Evolutionary conservation across 2,329 filamentous ascomycete genomes (phyloP), one percentile per base, ranked within the genome.

Genomic region (Colletotrichum lini): DNA sequence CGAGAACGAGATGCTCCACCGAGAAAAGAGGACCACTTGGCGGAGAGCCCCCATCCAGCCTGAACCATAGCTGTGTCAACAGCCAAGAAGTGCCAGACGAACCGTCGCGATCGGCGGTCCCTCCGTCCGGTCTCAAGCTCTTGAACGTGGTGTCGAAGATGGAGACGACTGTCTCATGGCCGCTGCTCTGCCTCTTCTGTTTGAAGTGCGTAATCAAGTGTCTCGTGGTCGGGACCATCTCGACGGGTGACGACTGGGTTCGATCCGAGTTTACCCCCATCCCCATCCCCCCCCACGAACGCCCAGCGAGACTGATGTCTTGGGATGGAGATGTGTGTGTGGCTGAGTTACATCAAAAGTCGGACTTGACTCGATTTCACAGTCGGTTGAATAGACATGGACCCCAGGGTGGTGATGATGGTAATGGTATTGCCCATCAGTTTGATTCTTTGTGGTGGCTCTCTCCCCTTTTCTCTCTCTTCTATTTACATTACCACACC

Each of bases 401-500:
- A 9, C 21, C 26, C 26, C 26, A 6, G 16, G 4, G 5, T 30
- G 30, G 30, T n/a, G 16, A 47, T 59, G 57, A 59, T 49, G 21
- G n/a, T 59, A 13, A 42, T 59, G 26, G 4, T 26, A 4, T 26
- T 4, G 26, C 53, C 54, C 40, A 10, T 18, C 56, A 56, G 69
- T 69, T 42, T 45, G 56, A 72, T 72, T 72, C 49, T 59, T 59
- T 58, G 47, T 45, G 53, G 26, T 23, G 40, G 21, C 30, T 53
- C 67, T 45, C 40, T 52, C 26, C 50, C 50, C 47, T 69, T 30
- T 47, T 23, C 23, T 58, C 67, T 45, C 30, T 52, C 26, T 45
- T 60, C 53, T 72, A 65, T 72, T 64, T 65, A 72, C 65, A 72
- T 72, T 72, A 69, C 69, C 65, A 69, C 69, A 56, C 64, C 69